Base-by-base conservation (phyloP, 2,329 filamentous ascomycete genomes). In the Colletotrichum limetticola region DNA sequence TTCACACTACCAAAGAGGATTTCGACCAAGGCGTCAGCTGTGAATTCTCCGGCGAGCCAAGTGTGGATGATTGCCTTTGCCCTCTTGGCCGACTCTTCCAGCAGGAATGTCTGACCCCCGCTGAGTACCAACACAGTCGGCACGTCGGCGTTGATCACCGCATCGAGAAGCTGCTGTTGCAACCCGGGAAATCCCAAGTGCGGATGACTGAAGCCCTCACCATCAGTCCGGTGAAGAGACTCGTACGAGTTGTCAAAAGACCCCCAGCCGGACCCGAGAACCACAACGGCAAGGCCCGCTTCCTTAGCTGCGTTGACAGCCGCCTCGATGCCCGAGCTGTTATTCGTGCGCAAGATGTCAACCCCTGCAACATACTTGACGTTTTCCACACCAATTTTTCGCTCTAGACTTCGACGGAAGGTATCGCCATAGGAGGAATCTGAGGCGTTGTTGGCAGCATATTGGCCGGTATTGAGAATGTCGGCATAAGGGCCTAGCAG, bases 41-140 rank as follows among this genome's bases (percentile, higher is more conserved):
- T 91, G 77, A 92, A 91, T 77, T 92, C 87, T 2, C 91, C 90
- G 0, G 90, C 90, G 1, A 93, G 83, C 74, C 92, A 89, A 6
- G 90, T 90, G 71, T 92, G 86, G 12, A 93, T 71, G 9, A 93
- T 88, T 1, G 88, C 89, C 69, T 89, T 88, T 35, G 91, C 71
- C 5, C 77, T 75, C 62, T 77, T 74, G 8, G 79, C 79, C 11
- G 78, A 79, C 37, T 80, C 75, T 46, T 58, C 74, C 1, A 82
- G 69, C 14, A 79, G 75, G 71, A 82, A 82, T 0, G 78, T 76
- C 67, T 83, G 81, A 6, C 81, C 80, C 2, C 78, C 76, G 35
- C 74, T 80, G 1, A 81, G 72, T 4, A 80, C 71, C 5, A 82
- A 70, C 1, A 82, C 68, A 0, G 80, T 81, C 0, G 80, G 79